Conservation (phyloP, 768 basidiomycete genomes). For the Sarcodon aspratus region DNA sequence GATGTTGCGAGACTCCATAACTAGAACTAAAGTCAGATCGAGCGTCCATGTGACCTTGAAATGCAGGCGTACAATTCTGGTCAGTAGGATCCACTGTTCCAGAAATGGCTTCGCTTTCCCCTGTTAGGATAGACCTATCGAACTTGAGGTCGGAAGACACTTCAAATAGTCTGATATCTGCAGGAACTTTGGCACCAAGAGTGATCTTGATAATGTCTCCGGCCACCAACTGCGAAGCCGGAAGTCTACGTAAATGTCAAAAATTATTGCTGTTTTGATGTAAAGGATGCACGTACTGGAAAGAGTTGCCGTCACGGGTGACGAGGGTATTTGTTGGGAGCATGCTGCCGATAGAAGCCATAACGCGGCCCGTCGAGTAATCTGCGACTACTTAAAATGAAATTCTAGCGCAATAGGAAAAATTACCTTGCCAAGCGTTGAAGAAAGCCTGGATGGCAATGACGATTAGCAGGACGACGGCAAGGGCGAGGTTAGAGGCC, state of each 20-base stretch:
- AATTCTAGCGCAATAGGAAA: too few relatives aligned
- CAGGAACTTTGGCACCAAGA: conserved; percentile 61
- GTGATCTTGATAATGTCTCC: conserved; percentile 55
- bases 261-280: too few relatives aligned
- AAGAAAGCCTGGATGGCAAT: conserved; percentile 26
- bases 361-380: conserved; percentile 44
- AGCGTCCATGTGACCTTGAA: conserved; percentile 34
- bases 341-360: conserved; percentile 55
- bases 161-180: conserved; percentile 55
- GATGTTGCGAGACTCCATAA: conserved; percentile 40
- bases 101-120: conserved; percentile 31
- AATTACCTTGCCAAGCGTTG: conserved; percentile 30
- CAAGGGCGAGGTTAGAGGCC: conserved; percentile 47
- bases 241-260: conserved; percentile 17
- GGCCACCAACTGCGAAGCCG: conserved; percentile 44
- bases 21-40: conserved; percentile 21
- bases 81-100: conserved; percentile 16
- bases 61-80: conserved; percentile 17
- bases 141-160: conserved; percentile 49
- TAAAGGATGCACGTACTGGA: too few relatives aligned
- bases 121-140: conserved; percentile 57
- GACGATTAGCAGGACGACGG: conserved; percentile 39
- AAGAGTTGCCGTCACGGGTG: conserved; percentile 32
- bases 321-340: conserved; percentile 55
- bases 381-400: conserved; percentile 15